Base-by-base conservation (phyloP, 2,329 filamentous ascomycete genomes). In the Colletotrichum sp. region DNA sequence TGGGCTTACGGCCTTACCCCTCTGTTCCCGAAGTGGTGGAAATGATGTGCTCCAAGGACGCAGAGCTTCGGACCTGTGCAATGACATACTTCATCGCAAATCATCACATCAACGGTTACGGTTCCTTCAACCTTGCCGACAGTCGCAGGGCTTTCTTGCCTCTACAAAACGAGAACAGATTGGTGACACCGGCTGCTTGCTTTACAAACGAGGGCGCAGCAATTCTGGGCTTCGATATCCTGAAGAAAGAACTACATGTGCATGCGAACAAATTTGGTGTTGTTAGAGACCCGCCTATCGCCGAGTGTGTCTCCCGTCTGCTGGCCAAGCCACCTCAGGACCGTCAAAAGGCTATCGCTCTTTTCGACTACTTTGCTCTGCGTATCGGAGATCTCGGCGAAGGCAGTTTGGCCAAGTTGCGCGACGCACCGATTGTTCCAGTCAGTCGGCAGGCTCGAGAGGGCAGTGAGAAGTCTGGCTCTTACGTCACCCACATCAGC, bases 351-450 rank as follows among this genome's bases (percentile, higher is more conserved):
- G 97, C 96, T 0, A 89, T 91, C 55, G 89, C 90, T 5, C 83
- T 98, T 8, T 99, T 98, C 81, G 90, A 91, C 57, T 99, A 99
- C 83, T 94, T 99, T 80, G 92, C 95, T 8, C 91, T 91, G 69
- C 93, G 97, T 28, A 86, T 96, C 6, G 90, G 90, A 8, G 96
- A 99, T 78, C 87, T 99, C 34, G 92, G 90, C 24, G 89, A 90
- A 6, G 88, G 89, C 72, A 89, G 90, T 74, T 85, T 93, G 6
- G 87, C 89, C 15, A 92, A 88, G 74, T 86, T 98, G 55, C 89
- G 91, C 6, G 89, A 90, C 75, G 89, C 94, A 10, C 85, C 88
- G 0, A 95, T 98, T 72, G 92, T 98, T 2, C 96, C 96, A 0
- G 90, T 97, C 13, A 80, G 78, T 24, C 83, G 86, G 6, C 72